phyloP scores from a whole-genome alignment of 2,329 filamentous ascomycete genomes.

The Leptographium galeiforme region DNA sequence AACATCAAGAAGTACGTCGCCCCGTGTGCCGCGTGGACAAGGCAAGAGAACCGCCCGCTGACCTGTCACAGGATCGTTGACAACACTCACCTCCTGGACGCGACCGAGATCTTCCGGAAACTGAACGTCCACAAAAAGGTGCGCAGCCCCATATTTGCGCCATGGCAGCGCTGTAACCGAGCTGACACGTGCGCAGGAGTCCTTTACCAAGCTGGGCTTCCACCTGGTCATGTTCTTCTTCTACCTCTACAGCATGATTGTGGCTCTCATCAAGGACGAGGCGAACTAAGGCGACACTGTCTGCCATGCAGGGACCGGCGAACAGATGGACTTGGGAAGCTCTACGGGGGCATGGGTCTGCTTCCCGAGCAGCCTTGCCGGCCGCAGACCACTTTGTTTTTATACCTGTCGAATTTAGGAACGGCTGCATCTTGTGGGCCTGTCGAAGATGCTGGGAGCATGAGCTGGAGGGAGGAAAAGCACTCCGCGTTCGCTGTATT shows the following conservation, averaged over 20 bases:
- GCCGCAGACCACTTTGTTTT: neutral
- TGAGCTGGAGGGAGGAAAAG: neutral
- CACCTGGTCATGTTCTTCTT: conserved; percentile 99
- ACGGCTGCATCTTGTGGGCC: neutral
- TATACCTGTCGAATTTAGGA: neutral
- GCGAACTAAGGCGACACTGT: conserved; percentile 48
- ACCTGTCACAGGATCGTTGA: conserved; percentile 63
- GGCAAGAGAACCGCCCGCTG: neutral
- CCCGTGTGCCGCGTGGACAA: no score
- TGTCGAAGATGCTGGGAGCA: neutral
- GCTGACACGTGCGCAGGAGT: conserved; percentile 51
- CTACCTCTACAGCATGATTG: conserved; percentile 98
- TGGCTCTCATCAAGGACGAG: conserved; percentile 93
- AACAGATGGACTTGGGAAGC: neutral
- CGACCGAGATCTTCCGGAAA: conserved; percentile 98
- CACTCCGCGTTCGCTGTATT: neutral
- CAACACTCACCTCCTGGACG: conserved; percentile 92
- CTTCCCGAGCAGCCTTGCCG: neutral
- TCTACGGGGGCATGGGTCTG: neutral
- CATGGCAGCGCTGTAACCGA: neutral
- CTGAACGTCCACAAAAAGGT: conserved; percentile 99
- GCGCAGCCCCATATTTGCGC: conserved; percentile 11
- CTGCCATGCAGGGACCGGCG: neutral
- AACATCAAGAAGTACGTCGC: conserved; percentile 89
- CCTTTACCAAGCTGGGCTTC: conserved; percentile 97